Evolutionary conservation across 106 monocot genomes (phyloP).

Genomic region (Iris macrosiphon): DNA sequence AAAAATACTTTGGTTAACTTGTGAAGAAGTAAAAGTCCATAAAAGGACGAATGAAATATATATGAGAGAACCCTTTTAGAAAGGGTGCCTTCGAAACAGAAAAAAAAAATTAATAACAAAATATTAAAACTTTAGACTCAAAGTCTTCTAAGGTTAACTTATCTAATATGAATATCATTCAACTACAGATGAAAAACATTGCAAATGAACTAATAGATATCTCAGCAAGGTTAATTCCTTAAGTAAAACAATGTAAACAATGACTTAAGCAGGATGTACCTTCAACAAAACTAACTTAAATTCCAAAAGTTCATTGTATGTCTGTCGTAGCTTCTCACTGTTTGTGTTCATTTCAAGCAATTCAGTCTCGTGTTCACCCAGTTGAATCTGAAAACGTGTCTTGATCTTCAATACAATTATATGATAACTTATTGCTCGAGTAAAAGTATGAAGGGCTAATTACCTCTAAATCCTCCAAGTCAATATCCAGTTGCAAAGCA

Average conservation of each 20-base stretch:
- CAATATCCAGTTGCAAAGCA: constrained; percentile 53
- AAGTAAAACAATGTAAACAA: too few species aligned
- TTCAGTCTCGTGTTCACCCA: constrained; percentile 83
- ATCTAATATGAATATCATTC: too few species aligned
- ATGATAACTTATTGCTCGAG: neutral
- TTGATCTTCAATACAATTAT: neutral
- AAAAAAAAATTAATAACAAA: too few species aligned
- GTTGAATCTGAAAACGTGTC: constrained; percentile 39
- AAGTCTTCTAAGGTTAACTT: too few species aligned
- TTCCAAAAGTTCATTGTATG: constrained; percentile 97
- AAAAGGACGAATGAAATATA: too few species aligned
- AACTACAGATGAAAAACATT: too few species aligned
- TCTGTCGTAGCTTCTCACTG: constrained; percentile 75
- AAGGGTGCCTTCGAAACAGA: too few species aligned
- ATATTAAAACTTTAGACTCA: too few species aligned
- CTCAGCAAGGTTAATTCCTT: too few species aligned
- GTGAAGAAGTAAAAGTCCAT: too few species aligned
- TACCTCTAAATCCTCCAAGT: constrained; percentile 89
- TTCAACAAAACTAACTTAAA: constrained; percentile 85
- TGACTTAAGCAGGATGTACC: constrained; percentile 32
- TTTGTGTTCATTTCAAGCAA: constrained; percentile 97
- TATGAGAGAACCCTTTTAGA: too few species aligned
- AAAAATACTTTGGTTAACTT: too few species aligned
- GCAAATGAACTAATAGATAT: neutral
- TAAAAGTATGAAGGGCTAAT: neutral